phyloP scores from a whole-genome alignment of 495 filamentous ascomycete genomes.

The Letharia lupina region DNA sequence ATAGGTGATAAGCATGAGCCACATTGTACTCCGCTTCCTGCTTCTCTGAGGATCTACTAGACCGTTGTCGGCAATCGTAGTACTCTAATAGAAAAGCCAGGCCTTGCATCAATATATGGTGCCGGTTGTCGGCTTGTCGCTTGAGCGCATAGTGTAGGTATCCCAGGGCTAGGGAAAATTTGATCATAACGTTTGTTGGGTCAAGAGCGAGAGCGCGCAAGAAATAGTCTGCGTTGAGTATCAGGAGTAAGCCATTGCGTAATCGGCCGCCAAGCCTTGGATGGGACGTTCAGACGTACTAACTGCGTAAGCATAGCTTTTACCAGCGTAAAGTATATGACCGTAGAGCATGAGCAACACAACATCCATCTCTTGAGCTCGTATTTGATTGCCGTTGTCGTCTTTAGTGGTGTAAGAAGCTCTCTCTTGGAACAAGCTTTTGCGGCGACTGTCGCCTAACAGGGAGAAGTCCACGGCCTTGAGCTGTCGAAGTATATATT shows the following conservation, averaged over 20 bases:
- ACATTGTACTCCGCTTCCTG: constrained; percentile 91
- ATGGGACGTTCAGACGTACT: constrained; percentile 38
- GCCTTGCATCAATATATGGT: constrained; percentile 77
- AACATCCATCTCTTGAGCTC: constrained; percentile 53
- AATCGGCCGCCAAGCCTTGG: not conserved
- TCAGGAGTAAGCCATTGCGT: not conserved
- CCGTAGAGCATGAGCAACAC: constrained; percentile 80
- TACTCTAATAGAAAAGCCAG: constrained; percentile 74
- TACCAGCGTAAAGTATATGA: constrained; percentile 71
- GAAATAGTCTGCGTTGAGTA: constrained; percentile 56
- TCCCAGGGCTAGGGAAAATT: constrained; percentile 57
- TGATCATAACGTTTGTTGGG: constrained; percentile 64
- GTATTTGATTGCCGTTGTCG: constrained; percentile 38
- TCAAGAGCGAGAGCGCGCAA: constrained; percentile 75
- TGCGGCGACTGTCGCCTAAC: constrained; percentile 27
- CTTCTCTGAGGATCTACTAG: constrained; percentile 37
- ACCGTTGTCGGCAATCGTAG: constrained; percentile 42
- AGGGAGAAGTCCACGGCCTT: constrained; percentile 74
- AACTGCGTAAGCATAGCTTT: constrained; percentile 70
- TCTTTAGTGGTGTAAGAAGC: constrained; percentile 44
- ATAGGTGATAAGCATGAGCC: constrained; percentile 67
- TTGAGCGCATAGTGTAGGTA: constrained; percentile 84
- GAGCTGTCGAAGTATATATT: constrained; percentile 82
- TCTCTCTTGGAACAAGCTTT: constrained; percentile 38
- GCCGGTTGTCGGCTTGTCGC: constrained; percentile 78